These are phyloP conservation scores for Colletotrichum shisoi DNA, from an alignment of 2,329 filamentous ascomycete species.

Conservation along the genomic window DNA sequence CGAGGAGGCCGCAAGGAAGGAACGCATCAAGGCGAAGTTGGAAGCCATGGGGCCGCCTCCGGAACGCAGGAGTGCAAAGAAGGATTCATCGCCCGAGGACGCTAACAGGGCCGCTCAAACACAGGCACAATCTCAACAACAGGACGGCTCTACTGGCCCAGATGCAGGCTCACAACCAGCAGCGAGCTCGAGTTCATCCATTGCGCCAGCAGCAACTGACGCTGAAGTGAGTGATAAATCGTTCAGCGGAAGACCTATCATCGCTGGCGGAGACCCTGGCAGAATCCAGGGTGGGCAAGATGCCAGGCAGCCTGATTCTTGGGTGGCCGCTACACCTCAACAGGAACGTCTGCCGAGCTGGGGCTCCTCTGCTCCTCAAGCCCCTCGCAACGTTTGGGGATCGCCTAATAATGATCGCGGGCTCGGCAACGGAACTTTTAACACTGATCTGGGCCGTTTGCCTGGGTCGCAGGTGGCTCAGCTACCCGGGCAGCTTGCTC, in stretches of 20 bases:
- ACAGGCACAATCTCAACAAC: constrained; percentile 41
- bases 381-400: constrained; percentile 74
- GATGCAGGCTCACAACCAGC: constrained; percentile 30
- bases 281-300: constrained; percentile 41
- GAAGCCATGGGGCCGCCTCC: constrained; percentile 72
- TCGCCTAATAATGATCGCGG: constrained; percentile 74
- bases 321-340: constrained; percentile 42
- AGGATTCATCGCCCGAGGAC: constrained; percentile 57
- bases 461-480: constrained; percentile 50
- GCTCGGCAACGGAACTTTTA: constrained; percentile 81
- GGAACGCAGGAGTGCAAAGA: constrained; percentile 66
- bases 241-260: constrained; percentile 21
- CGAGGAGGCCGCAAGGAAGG: constrained; percentile 75
- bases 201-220: constrained; percentile 6
- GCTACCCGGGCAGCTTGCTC: constrained; percentile 43
- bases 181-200: constrained; percentile 20
- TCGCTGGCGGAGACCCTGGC: constrained; percentile 13
- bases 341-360: constrained; percentile 62
- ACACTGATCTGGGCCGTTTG: constrained; percentile 64
- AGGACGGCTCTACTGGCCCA: constrained; percentile 33
- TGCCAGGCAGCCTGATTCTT: constrained; percentile 41
- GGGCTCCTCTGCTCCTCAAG: constrained; percentile 55
- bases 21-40: constrained; percentile 75
- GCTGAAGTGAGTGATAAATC: constrained; percentile 24
- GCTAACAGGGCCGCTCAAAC: constrained; percentile 48